Percentiles rank a stretch among this genome's conserved stretches.
Evolutionary conservation across 768 basidiomycete species (phyloP).

Genomic region (Leccinellum rugosiceps): DNA sequence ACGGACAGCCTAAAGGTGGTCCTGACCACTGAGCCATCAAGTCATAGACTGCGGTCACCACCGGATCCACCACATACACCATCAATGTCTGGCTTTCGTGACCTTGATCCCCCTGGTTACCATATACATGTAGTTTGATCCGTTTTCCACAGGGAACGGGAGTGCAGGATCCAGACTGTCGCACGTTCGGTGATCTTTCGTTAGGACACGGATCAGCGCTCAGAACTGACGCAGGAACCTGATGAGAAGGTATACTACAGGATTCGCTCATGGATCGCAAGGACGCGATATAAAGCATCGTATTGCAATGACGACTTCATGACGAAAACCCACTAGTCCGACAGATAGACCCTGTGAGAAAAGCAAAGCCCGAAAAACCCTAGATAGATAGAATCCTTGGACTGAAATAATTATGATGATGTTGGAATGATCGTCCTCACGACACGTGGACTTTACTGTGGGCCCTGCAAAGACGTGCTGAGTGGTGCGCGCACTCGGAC

Average conservation of each 20-base stretch:
- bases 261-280: neutral
- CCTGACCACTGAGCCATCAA: neutral
- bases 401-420: neutral
- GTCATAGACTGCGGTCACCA: neutral
- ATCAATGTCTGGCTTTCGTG: neutral
- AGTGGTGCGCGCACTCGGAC: neutral
- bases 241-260: neutral
- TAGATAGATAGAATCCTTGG: neutral
- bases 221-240: neutral
- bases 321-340: neutral
- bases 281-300: neutral
- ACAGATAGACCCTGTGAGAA: neutral
- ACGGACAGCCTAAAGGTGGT: neutral
- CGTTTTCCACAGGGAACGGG: neutral
- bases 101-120: neutral
- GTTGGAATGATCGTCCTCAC: neutral
- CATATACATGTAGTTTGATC: neutral
- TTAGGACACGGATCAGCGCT: conserved; percentile 1
- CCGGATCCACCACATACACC: too few species aligned
- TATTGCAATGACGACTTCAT: neutral
- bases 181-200: neutral
- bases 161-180: neutral
- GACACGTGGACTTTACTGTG: neutral
- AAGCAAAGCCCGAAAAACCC: neutral
- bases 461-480: neutral